Evolutionary conservation across 768 basidiomycete genomes (phyloP).

Genomic region (Mycena capillaripes): DNA sequence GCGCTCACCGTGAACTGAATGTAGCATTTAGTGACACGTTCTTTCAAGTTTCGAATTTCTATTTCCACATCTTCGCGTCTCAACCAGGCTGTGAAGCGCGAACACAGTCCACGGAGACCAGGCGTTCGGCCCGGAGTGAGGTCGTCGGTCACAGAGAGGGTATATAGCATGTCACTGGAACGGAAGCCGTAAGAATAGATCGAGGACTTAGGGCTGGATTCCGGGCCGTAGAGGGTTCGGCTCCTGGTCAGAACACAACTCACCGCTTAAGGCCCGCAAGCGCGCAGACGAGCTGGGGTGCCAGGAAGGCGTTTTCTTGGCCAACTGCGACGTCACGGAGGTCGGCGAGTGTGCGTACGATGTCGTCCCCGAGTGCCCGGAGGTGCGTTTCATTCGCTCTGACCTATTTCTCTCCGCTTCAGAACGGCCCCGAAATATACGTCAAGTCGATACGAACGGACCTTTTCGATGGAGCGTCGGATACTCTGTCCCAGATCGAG

Average conservation of each 20-base stretch:
- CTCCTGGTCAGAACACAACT: background rate
- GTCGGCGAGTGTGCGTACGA: background rate
- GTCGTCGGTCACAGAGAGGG: background rate
- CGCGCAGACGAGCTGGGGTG: conserved; percentile 18
- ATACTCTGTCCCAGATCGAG: conserved; percentile 24
- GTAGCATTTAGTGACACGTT: conserved; percentile 23
- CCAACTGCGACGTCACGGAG: background rate
- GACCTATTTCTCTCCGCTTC: background rate
- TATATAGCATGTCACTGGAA: no score
- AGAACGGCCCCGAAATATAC: background rate
- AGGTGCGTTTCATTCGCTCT: conserved; percentile 9
- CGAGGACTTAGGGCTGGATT: no score
- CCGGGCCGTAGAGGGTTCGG: no score
- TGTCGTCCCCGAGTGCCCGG: conserved; percentile 15
- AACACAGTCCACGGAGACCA: conserved; percentile 1
- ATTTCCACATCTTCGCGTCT: conserved; percentile 27
- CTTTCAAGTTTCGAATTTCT: conserved; percentile 15
- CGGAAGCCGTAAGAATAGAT: no score
- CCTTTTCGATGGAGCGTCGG: conserved; percentile 24
- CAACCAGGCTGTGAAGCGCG: conserved; percentile 26
- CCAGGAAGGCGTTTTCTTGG: background rate
- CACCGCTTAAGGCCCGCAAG: conserved; percentile 27
- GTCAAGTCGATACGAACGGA: background rate
- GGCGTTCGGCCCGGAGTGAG: background rate
- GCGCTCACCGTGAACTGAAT: conserved; percentile 29